Conservation (phyloP, 305 asterid genomes). For the Solanum hybrid region DNA sequence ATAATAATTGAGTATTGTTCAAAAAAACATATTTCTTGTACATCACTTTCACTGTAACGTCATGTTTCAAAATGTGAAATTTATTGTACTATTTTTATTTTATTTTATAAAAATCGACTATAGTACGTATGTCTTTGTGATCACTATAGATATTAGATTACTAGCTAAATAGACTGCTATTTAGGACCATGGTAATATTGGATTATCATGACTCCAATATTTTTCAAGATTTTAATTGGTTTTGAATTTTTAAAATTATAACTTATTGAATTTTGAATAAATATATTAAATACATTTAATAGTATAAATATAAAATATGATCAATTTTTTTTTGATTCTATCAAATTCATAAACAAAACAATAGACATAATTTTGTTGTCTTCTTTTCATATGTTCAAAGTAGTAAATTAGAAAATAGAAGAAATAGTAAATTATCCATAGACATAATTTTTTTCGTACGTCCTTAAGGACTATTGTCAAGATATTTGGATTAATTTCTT, state of each 20-base stretch:
- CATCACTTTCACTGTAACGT: not conserved
- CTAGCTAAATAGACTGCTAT: not conserved
- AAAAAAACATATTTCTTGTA: not conserved
- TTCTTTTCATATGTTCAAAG: too few relatives aligned
- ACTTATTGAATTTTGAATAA: not conserved
- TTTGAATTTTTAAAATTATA: not conserved
- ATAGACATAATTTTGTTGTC: too few relatives aligned
- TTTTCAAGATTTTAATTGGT: not conserved
- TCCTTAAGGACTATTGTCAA: not conserved
- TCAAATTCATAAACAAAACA: not conserved
- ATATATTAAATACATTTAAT: not conserved
- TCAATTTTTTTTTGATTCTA: not conserved
- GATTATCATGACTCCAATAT: not conserved
- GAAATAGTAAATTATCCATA: too few relatives aligned
- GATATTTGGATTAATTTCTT: not conserved
- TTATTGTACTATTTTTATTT: not conserved
- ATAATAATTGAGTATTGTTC: not conserved
- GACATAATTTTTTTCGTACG: not conserved
- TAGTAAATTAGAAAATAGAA: too few relatives aligned
- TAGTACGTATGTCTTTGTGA: not conserved
- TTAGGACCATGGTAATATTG: not conserved
- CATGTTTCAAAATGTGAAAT: not conserved
- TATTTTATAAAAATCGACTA: not conserved
- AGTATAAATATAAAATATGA: not conserved
- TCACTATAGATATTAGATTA: not conserved